A percentile compares a stretch with the other conserved stretches of the same genome.
These are phyloP conservation scores for Chlamydomonas asymmetrica DNA, from an alignment of 139 green algal species.

Conservation along the genomic window DNA sequence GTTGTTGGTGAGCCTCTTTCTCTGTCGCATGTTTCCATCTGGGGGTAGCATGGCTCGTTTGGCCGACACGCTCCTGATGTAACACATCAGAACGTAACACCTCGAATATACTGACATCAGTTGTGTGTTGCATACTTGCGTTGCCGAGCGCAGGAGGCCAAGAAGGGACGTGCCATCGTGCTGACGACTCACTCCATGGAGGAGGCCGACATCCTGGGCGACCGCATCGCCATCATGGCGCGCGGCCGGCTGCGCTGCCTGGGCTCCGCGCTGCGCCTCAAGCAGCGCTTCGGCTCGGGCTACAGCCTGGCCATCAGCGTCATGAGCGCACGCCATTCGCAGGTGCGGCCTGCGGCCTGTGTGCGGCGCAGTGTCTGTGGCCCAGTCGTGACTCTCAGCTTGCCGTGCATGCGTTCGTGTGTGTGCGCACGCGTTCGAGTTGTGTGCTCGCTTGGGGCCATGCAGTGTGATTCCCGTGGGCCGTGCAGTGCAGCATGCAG, in stretches of 20 bases:
- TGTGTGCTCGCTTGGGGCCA: too few relatives aligned
- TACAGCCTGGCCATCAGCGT: conserved; percentile 62
- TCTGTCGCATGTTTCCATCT: too few relatives aligned
- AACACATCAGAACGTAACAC: too few relatives aligned
- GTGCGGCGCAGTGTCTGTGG: not conserved
- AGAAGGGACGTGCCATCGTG: conserved; percentile 74
- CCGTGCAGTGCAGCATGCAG: too few relatives aligned
- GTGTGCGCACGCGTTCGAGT: not conserved
- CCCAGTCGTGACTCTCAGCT: too few relatives aligned
- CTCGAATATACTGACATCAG: not conserved
- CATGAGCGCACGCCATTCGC: too few relatives aligned
- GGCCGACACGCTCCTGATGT: too few relatives aligned
- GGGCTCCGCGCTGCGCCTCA: conserved; percentile 84
- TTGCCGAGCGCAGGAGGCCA: conserved; percentile 19
- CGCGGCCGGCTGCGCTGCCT: conserved; percentile 80
- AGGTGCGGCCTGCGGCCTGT: not conserved
- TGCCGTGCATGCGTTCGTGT: too few relatives aligned
- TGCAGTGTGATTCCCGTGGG: too few relatives aligned
- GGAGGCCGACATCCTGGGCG: conserved; percentile 94
- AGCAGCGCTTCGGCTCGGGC: conserved; percentile 86
- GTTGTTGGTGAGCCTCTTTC: too few relatives aligned
- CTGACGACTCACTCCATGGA: conserved; percentile 98
- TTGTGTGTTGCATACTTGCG: not conserved
- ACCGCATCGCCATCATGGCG: conserved; percentile 94
- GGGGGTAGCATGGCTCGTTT: too few relatives aligned